Conservation (phyloP, 2,329 filamentous ascomycete genomes). For the Rutstroemia sydowiana region DNA sequence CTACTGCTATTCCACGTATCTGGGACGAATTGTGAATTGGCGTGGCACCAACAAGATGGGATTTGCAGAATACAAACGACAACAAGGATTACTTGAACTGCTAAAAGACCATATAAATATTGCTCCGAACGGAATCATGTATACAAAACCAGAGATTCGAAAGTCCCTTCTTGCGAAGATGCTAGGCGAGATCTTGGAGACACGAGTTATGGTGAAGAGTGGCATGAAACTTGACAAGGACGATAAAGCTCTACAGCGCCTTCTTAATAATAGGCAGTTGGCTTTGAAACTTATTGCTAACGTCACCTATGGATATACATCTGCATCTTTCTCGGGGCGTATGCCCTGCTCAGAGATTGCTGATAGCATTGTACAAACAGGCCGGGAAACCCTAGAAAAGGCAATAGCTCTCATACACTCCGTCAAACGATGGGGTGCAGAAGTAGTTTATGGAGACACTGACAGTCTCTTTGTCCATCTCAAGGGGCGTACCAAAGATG, state of each 20-base stretch:
- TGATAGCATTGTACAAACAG: constrained; percentile 96
- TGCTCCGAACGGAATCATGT: constrained; percentile 95
- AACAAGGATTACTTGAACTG: constrained; percentile 66
- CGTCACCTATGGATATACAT: constrained; percentile 96
- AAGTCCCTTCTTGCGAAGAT: constrained; percentile 93
- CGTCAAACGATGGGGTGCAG: constrained; percentile 78
- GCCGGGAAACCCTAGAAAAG: constrained; percentile 86
- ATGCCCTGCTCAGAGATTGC: constrained; percentile 99
- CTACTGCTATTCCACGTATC: constrained; percentile 94
- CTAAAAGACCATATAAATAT: constrained; percentile 85
- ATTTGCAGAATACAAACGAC: constrained; percentile 77
- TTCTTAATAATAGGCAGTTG: constrained; percentile 88
- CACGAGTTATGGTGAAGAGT: constrained; percentile 93
- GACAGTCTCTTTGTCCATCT: constrained; percentile 91
- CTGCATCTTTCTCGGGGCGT: constrained; percentile 88
- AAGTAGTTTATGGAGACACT: constrained; percentile 97
- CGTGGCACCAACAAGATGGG: constrained; percentile 93
- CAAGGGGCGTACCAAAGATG: constrained; percentile 74
- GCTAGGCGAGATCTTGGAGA: constrained; percentile 92
- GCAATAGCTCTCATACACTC: constrained; percentile 91
- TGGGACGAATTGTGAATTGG: constrained; percentile 81
- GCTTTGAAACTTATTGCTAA: constrained; percentile 97
- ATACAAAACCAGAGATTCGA: constrained; percentile 74
- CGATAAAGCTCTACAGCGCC: constrained; percentile 74
- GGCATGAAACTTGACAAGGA: constrained; percentile 93